Base-by-base conservation (phyloP, 139 green algal species). In the Prasinococcaceae sp. region DNA sequence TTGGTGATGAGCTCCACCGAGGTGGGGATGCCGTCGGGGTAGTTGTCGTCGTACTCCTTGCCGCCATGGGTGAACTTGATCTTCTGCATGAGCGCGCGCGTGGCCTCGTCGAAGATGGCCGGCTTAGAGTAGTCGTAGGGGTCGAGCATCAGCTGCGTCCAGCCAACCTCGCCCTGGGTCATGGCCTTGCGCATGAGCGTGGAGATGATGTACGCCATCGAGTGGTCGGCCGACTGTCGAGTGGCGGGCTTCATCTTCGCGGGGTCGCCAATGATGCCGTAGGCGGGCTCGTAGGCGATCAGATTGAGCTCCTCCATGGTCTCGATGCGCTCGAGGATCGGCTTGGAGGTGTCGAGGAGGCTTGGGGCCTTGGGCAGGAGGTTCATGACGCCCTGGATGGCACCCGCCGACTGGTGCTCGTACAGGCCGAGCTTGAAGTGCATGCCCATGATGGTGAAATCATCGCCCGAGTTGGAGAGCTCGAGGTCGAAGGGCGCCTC, bases 351-450 rank as follows among this genome's bases (percentile, higher is more conserved):
- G 12, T 14, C 33, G 16, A 53, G 22, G 19, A 53, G 23, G 25
- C 6, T 14, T 8, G 46, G 46, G 26, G 29, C 30, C 46, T 53
- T n/a, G 19, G 29, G 19, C 24, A 53, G 9, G 17, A 53, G 19
- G 46, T 53, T 53, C 22, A 53, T n/a, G 17, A 53, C 16, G 12
- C 46, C 46, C 26, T 53, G 46, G 46, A 53, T 53, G 6, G 46
- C 46, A 6, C 46, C 46, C 6, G 46, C 46, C 6, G 17, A 36
- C 46, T 53, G 46, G 46, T 53, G 46, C 46, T 53, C 46, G 46
- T 53, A 53, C 46, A 53, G 23, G 8, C 46, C 46, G 14, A 53
- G 46, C 46, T 53, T 53, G 46, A 53, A 53, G 46, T 53, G 46
- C 46, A 37, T 28, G 6, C 46, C 46, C 46, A 53, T 53, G 46